Evolutionary conservation across 805 yeast genomes (phyloP).

Genomic region (Grigorovia transvaalensis): DNA sequence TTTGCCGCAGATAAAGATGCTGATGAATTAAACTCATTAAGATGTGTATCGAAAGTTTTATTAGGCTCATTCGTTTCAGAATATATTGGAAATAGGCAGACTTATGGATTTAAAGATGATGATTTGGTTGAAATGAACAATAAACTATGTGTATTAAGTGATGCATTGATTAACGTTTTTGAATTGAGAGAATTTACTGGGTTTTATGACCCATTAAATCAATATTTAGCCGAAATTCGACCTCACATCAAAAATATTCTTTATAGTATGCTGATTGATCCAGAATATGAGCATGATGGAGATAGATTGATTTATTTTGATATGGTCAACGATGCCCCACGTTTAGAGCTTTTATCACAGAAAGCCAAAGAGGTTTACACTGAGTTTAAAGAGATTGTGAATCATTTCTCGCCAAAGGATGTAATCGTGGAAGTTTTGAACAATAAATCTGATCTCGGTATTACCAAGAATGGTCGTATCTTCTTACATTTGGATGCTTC

Average conservation of each 20-base stretch:
- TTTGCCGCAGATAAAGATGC: constrained; percentile 40
- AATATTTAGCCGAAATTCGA: constrained; percentile 23
- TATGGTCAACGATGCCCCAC: constrained; percentile 18
- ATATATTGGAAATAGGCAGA: constrained; percentile 13
- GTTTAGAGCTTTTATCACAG: constrained; percentile 17
- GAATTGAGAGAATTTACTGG: constrained; percentile 20
- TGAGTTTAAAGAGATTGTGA: constrained; percentile 34
- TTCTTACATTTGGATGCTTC: constrained; percentile 50
- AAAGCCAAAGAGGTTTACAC: constrained; percentile 34
- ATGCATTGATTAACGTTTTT: constrained; percentile 20
- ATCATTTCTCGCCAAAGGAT: constrained; percentile 43
- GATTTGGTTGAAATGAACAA: constrained; percentile 2
- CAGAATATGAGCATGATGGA: constrained; percentile 21
- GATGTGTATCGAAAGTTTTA: constrained; percentile 34
- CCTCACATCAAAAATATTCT: constrained; percentile 20
- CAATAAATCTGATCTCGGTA: constrained; percentile 30
- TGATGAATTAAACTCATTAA: constrained; percentile 56
- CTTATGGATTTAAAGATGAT: constrained; percentile 15
- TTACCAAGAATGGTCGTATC: constrained; percentile 26
- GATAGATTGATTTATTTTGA: constrained; percentile 24
- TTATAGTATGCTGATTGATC: constrained; percentile 19
- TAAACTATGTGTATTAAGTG: constrained; percentile 14
- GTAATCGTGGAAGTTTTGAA: constrained; percentile 38
- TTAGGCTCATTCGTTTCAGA: constrained; percentile 19
- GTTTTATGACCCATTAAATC: constrained; percentile 26